These are phyloP conservation scores for Stereum hirsutum DNA, from an alignment of 1,284 basidiomycete species.

Conservation along the genomic window DNA sequence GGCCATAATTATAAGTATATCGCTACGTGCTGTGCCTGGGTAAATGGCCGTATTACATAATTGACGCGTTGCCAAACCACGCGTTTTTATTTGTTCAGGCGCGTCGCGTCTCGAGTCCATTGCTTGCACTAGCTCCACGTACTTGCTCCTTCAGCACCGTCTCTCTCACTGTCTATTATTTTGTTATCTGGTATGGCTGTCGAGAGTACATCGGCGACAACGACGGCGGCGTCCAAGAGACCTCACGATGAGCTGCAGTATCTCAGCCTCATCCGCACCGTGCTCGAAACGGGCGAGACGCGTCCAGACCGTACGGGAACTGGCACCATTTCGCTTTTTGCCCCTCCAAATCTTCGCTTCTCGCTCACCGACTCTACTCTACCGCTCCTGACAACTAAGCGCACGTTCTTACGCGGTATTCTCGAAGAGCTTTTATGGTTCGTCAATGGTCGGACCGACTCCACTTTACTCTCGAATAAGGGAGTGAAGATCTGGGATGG, in stretches of 20 bases:
- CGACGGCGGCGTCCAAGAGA: neutral
- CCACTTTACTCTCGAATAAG: conserved; percentile 67
- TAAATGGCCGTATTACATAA: too few relatives aligned
- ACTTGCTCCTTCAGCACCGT: too few relatives aligned
- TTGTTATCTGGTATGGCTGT: too few relatives aligned
- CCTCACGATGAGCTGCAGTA: conserved; percentile 83
- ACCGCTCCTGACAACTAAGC: conserved; percentile 92
- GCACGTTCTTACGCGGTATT: conserved; percentile 88
- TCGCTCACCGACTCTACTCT: conserved; percentile 66
- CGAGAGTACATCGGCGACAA: too few relatives aligned
- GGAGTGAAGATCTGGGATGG: conserved; percentile 98
- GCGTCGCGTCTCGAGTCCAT: too few relatives aligned
- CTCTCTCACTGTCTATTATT: too few relatives aligned
- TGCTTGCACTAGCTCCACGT: too few relatives aligned
- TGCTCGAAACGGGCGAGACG: conserved; percentile 66
- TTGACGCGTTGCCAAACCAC: too few relatives aligned
- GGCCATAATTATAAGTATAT: too few relatives aligned
- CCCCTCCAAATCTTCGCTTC: conserved; percentile 83
- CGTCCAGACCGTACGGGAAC: conserved; percentile 90
- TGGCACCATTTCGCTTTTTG: conserved; percentile 85
- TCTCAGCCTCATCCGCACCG: conserved; percentile 68
- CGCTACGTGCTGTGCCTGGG: too few relatives aligned
- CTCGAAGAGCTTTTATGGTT: conserved; percentile 97
- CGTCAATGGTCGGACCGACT: conserved; percentile 80
- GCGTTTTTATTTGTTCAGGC: too few relatives aligned